Percentiles rank a stretch among this genome's conserved stretches.
Conservation (phyloP, 805 yeast species). For the Starmerella apicola region DNA sequence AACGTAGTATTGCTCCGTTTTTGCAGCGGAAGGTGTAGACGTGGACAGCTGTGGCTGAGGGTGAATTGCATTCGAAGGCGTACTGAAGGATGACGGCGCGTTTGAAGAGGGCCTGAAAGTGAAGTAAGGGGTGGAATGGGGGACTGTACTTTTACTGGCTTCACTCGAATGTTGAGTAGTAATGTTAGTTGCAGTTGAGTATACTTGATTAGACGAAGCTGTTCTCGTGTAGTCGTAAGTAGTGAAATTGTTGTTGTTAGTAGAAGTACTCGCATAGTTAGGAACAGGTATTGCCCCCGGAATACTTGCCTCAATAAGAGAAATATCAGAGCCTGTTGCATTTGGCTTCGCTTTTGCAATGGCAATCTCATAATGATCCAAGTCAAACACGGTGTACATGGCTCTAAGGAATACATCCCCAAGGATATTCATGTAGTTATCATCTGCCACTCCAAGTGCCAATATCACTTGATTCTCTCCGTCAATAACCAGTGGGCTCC, state of each 20-base stretch:
- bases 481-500: conserved; percentile 26
- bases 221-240: conserved; percentile 5
- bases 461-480: conserved; percentile 20
- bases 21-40: not conserved
- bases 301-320: conserved; percentile 11
- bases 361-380: conserved; percentile 45
- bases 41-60: not conserved
- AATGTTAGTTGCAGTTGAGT: not conserved
- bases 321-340: conserved; percentile 15
- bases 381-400: conserved; percentile 61
- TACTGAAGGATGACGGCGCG: no score
- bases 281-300: conserved; percentile 17
- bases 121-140: no score
- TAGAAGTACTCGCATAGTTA: conserved; percentile 8
- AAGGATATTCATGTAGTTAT: conserved; percentile 32
- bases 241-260: conserved; percentile 9
- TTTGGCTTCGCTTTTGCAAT: conserved; percentile 38
- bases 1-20: not conserved
- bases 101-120: no score
- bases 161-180: not conserved
- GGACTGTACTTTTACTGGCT: no score
- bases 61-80: no score
- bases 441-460: conserved; percentile 22
- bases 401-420: conserved; percentile 58
- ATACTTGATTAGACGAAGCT: conserved; percentile 2